A percentile compares a stretch with the other conserved stretches of the same genome.
Conservation (phyloP, 768 basidiomycete genomes). For the Rhizopogon vesiculosus region DNA sequence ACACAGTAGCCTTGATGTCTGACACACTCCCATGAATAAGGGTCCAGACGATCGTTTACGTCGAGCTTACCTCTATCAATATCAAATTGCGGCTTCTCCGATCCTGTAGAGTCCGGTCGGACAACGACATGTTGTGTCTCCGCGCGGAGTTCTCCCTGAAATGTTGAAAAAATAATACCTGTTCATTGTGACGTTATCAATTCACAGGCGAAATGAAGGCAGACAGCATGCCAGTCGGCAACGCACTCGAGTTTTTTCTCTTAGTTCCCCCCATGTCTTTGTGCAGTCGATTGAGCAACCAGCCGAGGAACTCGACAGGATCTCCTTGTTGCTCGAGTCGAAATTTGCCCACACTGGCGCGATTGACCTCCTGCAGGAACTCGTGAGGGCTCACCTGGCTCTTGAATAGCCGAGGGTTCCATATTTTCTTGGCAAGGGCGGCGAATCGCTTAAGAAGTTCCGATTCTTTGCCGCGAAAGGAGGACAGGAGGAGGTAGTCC, state of each 20-base stretch:
- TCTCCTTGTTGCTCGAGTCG: slow-evolving; percentile 93
- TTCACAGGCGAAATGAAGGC: slow-evolving; percentile 6
- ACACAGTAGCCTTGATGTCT: slow-evolving; percentile 83
- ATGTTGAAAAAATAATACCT: slow-evolving; percentile 91
- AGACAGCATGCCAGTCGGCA: not conserved
- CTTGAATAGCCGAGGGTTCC: slow-evolving; percentile 97
- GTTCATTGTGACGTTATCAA: slow-evolving; percentile 13
- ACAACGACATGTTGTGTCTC: slow-evolving; percentile 93
- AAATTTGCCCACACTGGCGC: slow-evolving; percentile 87
- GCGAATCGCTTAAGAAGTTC: slow-evolving; percentile 90
- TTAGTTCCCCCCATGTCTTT: slow-evolving; percentile 93
- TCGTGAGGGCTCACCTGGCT: slow-evolving; percentile 99
- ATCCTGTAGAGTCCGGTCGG: slow-evolving; percentile 68
- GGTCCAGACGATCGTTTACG: slow-evolving; percentile 2
- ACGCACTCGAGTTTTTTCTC: slow-evolving; percentile 84
- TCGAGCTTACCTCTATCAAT: slow-evolving; percentile 79
- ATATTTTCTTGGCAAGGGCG: slow-evolving; percentile 84
- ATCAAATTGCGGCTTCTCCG: slow-evolving; percentile 87
- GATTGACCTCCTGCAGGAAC: slow-evolving; percentile 93
- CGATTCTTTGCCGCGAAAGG: slow-evolving; percentile 67
- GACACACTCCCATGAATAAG: slow-evolving; percentile 18
- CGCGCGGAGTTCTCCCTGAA: slow-evolving; percentile 90
- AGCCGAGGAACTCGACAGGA: slow-evolving; percentile 92
- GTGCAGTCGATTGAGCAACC: slow-evolving; percentile 92
- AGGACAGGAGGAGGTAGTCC: slow-evolving; percentile 78